These are phyloP conservation scores for Rauvolfia tetraphylla DNA, from an alignment of 257 asterid species.

Conservation along the genomic window DNA sequence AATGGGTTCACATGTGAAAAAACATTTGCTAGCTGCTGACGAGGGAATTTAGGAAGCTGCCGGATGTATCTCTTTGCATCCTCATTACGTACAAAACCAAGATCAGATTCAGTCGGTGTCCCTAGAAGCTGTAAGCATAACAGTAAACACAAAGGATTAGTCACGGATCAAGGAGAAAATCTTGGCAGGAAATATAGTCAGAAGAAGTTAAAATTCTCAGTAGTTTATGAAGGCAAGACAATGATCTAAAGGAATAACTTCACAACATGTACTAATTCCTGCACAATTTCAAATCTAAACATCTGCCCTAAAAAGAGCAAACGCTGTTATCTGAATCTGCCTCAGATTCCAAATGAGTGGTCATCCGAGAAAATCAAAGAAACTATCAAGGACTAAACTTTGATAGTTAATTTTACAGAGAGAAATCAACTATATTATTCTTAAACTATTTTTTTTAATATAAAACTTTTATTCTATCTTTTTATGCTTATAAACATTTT, in stretches of 20 bases:
- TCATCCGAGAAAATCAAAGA: background rate
- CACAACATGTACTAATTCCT: background rate
- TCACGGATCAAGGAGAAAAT: background rate
- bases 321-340: background rate
- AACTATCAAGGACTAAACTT: background rate
- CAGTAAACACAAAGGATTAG: slow-evolving; percentile 6
- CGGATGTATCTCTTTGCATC: slow-evolving; percentile 80
- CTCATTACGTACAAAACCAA: slow-evolving; percentile 60
- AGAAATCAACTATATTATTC: too few relatives aligned
- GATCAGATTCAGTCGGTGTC: slow-evolving; percentile 83
- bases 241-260: background rate
- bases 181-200: background rate
- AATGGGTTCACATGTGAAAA: slow-evolving; percentile 84
- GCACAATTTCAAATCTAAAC: background rate
- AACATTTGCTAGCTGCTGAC: slow-evolving; percentile 57
- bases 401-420: too few relatives aligned
- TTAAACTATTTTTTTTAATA: too few relatives aligned
- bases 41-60: slow-evolving; percentile 78
- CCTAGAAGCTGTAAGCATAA: slow-evolving; percentile 67
- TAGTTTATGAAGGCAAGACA: background rate
- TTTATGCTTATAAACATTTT: too few relatives aligned
- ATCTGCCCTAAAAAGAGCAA: background rate
- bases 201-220: background rate
- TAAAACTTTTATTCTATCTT: too few relatives aligned
- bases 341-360: background rate